Evolutionary conservation across 169 alveolate genomes (phyloP), one percentile per base, ranked within the genome.

Genomic region (Plasmodium vivax): DNA sequence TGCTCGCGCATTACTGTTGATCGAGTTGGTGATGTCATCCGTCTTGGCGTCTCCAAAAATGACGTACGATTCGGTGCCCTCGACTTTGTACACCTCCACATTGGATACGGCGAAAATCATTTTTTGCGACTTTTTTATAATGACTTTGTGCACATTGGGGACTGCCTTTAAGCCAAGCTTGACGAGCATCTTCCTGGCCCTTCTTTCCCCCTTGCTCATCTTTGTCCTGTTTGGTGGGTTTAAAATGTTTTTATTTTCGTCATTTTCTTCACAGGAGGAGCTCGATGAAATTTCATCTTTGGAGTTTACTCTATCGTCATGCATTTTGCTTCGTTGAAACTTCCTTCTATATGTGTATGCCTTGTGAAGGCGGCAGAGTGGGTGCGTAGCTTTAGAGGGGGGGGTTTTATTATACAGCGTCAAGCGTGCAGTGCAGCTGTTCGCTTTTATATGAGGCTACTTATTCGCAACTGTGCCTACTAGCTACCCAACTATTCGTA

Each of bases 41-140:
- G 98, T 96, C 96, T 98, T 98, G 62, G 99, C 99, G 94, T 98
- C 99, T 47, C 99, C 99, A 97, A 99, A 98, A 82, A 99, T 97
- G 83, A 98, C 98, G 95, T 98, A 99, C 47, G 99, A 97, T 58
- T 98, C 99, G 62, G 98, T 97, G 77, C 97, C 96, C 23, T 98
- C 98, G 80, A 98, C 95, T 97, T 98, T 97, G 97, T 96, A 97
- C 38, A 99, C 99, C 71, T 99, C 99, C 8, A 99, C 99, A 95
- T 97, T 97, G 84, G 97, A 96, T 88, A 99, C 97, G 82, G 97
- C 98, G 85, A 98, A 98, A 81, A 97, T 96, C 90, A 98, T 96
- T 96, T 97, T 98, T 93, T 98, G 98, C 92, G 99, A 97, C 96
- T 98, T 98, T 95, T 97, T 98, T 92, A 98, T 97, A 93, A 99